Conservation (phyloP, 1,139 yeast species). For the Suhomyces chickasaworum region DNA sequence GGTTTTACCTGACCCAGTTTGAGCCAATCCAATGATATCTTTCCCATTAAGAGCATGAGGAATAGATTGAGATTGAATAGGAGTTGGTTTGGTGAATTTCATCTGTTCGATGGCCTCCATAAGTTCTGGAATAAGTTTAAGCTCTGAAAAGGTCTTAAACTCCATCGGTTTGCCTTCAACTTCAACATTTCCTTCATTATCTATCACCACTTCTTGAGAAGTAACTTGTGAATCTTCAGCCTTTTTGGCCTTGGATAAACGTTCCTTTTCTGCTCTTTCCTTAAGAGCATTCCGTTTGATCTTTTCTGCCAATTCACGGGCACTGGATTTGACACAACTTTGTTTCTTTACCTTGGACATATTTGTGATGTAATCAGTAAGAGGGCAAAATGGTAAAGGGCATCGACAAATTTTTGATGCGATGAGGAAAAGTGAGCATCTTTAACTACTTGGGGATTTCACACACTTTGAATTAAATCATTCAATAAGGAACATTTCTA, state of each 20-base stretch:
- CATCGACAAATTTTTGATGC: conserved; percentile 6
- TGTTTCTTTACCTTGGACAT: conserved; percentile 16
- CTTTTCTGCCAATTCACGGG: conserved; percentile 47
- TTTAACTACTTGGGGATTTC: not conserved
- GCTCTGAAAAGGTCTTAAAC: conserved; percentile 47
- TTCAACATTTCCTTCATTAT: conserved; percentile 9
- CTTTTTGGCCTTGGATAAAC: conserved; percentile 22
- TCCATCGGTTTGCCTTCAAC: conserved; percentile 8
- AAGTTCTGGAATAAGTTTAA: conserved; percentile 76
- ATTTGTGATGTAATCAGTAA: conserved; percentile 13
- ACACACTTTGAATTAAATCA: not conserved
- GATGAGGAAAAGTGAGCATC: conserved; percentile 1
- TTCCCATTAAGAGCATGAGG: conserved; percentile 90
- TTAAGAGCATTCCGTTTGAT: conserved; percentile 55
- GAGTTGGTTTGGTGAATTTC: conserved; percentile 74
- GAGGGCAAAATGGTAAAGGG: no score
- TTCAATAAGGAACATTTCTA: not conserved
- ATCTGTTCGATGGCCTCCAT: conserved; percentile 73
- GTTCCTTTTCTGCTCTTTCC: conserved; percentile 19
- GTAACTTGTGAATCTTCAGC: conserved; percentile 17
- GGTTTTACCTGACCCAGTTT: conserved; percentile 84
- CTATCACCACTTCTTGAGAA: conserved; percentile 20
- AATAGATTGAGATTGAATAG: conserved; percentile 88
- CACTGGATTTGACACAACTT: conserved; percentile 15
- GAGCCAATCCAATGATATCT: conserved; percentile 80